These are phyloP conservation scores for Centella asiatica DNA, from an alignment of 129 eudicot species.

Conservation along the genomic window DNA sequence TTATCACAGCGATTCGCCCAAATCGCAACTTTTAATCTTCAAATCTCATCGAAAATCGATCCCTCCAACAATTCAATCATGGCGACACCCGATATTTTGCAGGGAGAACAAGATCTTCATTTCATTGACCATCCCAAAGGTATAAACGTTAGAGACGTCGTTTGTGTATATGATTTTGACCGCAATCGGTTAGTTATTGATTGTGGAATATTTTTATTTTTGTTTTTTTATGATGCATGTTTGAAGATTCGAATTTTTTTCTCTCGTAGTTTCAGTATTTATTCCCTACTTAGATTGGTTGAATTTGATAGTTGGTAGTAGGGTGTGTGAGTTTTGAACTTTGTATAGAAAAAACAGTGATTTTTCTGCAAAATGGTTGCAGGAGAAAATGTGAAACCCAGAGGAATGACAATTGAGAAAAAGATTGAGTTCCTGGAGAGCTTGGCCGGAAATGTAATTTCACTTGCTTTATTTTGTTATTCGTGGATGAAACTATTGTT, in stretches of 20 bases:
- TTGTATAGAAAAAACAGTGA: conserved; percentile 4
- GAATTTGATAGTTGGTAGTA: not conserved
- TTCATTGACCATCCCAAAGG: conserved; percentile 44
- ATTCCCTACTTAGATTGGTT: not conserved
- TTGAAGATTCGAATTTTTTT: not conserved
- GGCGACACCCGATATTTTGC: conserved; percentile 62
- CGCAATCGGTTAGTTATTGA: too few relatives aligned
- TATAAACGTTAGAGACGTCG: conserved; percentile 8
- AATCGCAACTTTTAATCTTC: not conserved
- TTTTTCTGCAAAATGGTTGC: conserved; percentile 22
- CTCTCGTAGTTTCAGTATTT: not conserved
- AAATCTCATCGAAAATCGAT: not conserved
- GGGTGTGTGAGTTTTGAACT: not conserved
- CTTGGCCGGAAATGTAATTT: conserved; percentile 66
- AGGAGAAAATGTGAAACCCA: conserved; percentile 49
- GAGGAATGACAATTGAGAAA: conserved; percentile 63
- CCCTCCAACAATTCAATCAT: conserved; percentile 28
- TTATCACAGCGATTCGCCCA: not conserved
- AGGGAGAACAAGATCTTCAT: conserved; percentile 39
- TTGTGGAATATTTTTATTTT: too few relatives aligned
- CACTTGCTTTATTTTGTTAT: not conserved
- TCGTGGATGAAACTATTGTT: not conserved
- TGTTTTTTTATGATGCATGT: not conserved
- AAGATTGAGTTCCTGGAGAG: conserved; percentile 83
- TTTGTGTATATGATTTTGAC: too few relatives aligned